Evolutionary conservation across 768 basidiomycete species (phyloP), one percentile per base, ranked within the genome.

Genomic region (Dioszegia hungarica): DNA sequence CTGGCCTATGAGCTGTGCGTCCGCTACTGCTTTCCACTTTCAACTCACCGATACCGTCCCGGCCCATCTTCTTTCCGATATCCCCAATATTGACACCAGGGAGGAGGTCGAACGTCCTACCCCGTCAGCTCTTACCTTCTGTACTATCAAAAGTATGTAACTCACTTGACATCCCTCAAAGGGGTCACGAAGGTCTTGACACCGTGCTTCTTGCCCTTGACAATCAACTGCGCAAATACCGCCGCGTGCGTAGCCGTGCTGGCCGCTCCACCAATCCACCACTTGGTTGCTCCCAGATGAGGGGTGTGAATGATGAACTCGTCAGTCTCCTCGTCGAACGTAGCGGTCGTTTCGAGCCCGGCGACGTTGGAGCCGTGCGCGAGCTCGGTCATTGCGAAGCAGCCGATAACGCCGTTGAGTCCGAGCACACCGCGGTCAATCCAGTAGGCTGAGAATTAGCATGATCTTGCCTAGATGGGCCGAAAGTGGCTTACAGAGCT

Each of bases 251-350:
- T 79, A 10, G 79, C 79, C 2, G 78, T 78, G 29, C 72, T 73
- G 3, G 79, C 79, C 0, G 79, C 78, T 50, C 78, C 78, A 36
- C 79, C 79, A 60, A 79, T 79, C 79, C 79, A 79, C 78, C 79
- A 79, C 59, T 79, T 79, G 11, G 79, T 79, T 5, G 79, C 79
- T 1, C 70, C 70, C 28, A 79, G 62, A 57, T 72, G 71, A 24
- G 79, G 79, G 8, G 79, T 79, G 56, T 79, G 78, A 25, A 79
- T 77, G 40, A 79, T 61, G 49, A 79, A 79, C 59, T 79, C 77
- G 69, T 79, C 79, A 0, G 75, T 61, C 22, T 51, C 38, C 15
- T 63, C 62, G 59, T 79, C 79, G 54, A 79, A 78, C 0, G 79
- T 79, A 1, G 78, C 77, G 8, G 78, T 79, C 19, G 79, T 79